Conservation (phyloP, 1,284 basidiomycete genomes). For the Boletus albobrunnescens region DNA sequence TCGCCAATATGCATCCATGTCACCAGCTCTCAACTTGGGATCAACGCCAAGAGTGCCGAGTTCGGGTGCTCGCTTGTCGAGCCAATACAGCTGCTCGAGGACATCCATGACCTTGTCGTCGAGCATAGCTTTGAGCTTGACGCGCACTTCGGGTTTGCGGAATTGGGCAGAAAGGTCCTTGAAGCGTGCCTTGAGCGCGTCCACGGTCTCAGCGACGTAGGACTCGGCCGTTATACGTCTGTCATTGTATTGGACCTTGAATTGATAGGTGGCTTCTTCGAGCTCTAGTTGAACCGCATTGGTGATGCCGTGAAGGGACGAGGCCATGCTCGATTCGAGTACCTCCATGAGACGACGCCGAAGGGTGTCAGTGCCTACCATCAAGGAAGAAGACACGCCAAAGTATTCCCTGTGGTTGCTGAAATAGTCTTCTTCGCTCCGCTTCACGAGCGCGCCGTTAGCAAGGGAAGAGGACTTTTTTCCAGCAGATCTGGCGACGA, state of each 20-base stretch:
- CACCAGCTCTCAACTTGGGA: conserved; percentile 67
- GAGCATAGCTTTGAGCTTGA: conserved; percentile 85
- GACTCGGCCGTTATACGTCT: conserved; percentile 91
- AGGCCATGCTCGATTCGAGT: conserved; percentile 95
- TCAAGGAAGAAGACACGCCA: conserved; percentile 61
- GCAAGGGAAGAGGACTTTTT: conserved; percentile 45
- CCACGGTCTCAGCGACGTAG: conserved; percentile 96
- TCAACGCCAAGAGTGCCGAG: conserved; percentile 72
- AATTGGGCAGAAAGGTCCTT: conserved; percentile 84
- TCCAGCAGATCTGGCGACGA: conserved; percentile 80
- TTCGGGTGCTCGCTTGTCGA: conserved; percentile 80
- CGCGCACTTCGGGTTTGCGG: conserved; percentile 84
- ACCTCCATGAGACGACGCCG: conserved; percentile 92
- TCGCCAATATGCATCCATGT: conserved; percentile 90
- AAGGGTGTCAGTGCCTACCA: conserved; percentile 90
- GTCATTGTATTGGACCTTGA: conserved; percentile 99
- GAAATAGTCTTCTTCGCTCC: conserved; percentile 83
- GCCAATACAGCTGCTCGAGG: conserved; percentile 96
- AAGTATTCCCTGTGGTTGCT: conserved; percentile 69
- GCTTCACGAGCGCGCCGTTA: conserved; percentile 52
- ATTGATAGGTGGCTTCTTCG: conserved; percentile 96
- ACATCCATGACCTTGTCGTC: conserved; percentile 98
- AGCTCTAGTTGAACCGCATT: conserved; percentile 96
- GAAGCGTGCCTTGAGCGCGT: conserved; percentile 88
- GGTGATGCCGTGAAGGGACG: conserved; percentile 90